phyloP scores from a whole-genome alignment of 441 rosid species.

The Caryocar brasiliense region DNA sequence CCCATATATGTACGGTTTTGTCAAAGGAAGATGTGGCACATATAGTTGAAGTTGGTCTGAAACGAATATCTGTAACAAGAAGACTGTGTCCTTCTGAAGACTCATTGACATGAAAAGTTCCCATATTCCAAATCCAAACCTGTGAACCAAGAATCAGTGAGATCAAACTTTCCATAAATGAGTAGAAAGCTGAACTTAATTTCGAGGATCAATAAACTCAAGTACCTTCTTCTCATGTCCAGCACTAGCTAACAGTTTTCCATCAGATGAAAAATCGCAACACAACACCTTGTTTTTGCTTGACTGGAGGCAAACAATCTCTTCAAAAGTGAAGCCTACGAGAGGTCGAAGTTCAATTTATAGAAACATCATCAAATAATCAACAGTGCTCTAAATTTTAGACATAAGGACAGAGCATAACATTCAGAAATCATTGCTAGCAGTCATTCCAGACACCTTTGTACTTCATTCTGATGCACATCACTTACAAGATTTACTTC shows the following conservation, averaged over 20 bases:
- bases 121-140: conserved; percentile 30
- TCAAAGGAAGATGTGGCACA: conserved; percentile 38
- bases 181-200: not conserved
- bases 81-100: conserved; percentile 23
- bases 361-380: not conserved
- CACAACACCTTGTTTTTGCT: conserved; percentile 25
- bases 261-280: conserved; percentile 41
- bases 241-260: conserved; percentile 30
- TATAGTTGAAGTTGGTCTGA: conserved; percentile 22
- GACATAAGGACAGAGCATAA: no score
- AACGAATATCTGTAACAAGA: conserved; percentile 35
- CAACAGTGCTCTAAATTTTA: not conserved
- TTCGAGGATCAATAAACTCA: not conserved
- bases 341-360: not conserved
- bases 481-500: no score
- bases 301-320: conserved; percentile 20
- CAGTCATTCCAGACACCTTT: no score
- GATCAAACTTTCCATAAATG: not conserved
- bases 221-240: conserved; percentile 36
- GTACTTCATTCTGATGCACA: no score
- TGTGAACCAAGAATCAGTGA: conserved; percentile 12
- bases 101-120: conserved; percentile 9
- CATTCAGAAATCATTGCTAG: no score
- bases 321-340: conserved; percentile 27
- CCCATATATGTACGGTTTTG: conserved; percentile 36